Evolutionary conservation across 257 asterid species (phyloP).

Genomic region (Primulina tabacum): DNA sequence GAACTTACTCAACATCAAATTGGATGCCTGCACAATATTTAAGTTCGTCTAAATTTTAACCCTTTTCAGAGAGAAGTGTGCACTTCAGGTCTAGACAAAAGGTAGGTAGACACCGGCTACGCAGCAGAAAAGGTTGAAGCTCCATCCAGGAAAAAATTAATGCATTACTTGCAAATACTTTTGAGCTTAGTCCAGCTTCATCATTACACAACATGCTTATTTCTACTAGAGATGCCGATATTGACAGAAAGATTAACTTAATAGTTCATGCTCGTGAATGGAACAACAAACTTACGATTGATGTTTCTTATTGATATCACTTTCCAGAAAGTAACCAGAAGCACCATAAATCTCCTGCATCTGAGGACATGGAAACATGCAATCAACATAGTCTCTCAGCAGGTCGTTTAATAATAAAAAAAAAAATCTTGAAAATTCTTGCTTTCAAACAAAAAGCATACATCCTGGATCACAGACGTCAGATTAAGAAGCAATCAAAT

Average conservation of each 20-base stretch:
- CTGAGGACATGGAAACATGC: conserved; percentile 38
- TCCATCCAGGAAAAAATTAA: no score
- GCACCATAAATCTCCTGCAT: conserved; percentile 92
- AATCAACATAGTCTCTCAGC: conserved; percentile 1
- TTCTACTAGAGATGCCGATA: background rate
- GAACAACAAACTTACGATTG: conserved; percentile 39
- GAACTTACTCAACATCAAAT: conserved; percentile 2
- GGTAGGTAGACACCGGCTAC: background rate
- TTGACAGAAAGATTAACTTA: background rate
- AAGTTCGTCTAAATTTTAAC: background rate
- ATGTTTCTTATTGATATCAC: conserved; percentile 41
- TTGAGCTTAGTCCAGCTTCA: background rate
- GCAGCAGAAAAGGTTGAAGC: background rate
- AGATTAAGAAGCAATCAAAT: background rate
- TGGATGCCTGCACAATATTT: background rate
- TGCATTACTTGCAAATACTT: background rate
- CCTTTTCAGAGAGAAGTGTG: background rate
- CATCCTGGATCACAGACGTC: background rate
- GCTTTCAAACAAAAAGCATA: background rate
- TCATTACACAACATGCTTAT: background rate
- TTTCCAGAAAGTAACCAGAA: conserved; percentile 73
- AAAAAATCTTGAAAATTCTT: no score
- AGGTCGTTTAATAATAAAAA: background rate
- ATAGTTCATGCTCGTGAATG: background rate
- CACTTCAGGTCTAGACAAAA: background rate